Evolutionary conservation across 306 rosid genomes (phyloP), one percentile per base, ranked within the genome.

Genomic region (Fragaria ananassa): DNA sequence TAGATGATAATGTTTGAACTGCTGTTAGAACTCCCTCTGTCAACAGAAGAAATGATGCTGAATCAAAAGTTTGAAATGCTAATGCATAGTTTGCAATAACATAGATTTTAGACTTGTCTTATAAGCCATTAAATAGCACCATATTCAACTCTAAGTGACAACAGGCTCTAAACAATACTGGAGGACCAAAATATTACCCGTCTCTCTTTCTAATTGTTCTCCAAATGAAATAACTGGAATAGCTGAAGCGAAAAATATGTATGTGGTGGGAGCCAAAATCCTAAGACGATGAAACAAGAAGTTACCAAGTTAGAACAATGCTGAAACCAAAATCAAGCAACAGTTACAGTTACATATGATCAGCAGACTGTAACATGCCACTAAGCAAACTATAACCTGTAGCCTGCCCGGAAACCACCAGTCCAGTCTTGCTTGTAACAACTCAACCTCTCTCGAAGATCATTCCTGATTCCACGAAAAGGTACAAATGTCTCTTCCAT

Each of bases 1-100:
- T 91, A 15, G 97, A 91, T 77, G 93, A 91, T 82, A 91, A 86
- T 31, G 95, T 88, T 81, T 91, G 97, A 76, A 91, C 97, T n/a
- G 93, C 92, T 54, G 97, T 89, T 71, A 91, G 83, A 46, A 88
- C 83, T 63, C 97, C 97, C 76, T 85, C 97, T 91, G 89, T 31
- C 75, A 74, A 83, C 68, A 68, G 56, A 70, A 45, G 74, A 78
- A 69, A 74, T 68, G 9, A 25, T 27, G 37, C 34, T 9, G 49
- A 54, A 12, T 41, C 34, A 84, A 72, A 77, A 82, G 57, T 47
- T 74, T 60, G 21, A 71, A 71, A 70, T 68, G 8, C 54, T 29
- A 35, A 45, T 44, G 69, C 70, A 58, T 17, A 58, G 3, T 29
- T 51, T 46, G 42, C 42, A 23, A 37, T 17, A 23, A 56, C 51